Evolutionary conservation across 1,284 basidiomycete genomes (phyloP).

Genomic region (Puccinia polysora): DNA sequence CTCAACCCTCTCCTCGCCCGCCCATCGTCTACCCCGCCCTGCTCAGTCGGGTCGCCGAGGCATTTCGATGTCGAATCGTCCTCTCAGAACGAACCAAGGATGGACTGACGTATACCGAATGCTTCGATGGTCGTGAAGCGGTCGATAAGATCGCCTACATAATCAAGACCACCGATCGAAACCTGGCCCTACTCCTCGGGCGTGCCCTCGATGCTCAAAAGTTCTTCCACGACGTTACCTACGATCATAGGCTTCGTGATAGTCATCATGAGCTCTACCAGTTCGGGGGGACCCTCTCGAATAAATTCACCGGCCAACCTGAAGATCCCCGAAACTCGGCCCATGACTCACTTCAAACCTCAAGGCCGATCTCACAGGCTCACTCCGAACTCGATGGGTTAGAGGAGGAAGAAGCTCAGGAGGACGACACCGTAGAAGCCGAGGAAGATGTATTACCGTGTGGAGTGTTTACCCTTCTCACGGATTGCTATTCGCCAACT

Average conservation of each 20-base stretch:
- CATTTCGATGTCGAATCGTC: constrained; percentile 76
- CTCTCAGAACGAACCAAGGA: constrained; percentile 82
- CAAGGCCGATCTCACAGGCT: constrained; percentile 51
- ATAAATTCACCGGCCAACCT: constrained; percentile 63
- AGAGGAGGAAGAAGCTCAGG: constrained; percentile 56
- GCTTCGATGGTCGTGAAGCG: constrained; percentile 93
- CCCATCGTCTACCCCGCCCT: constrained; percentile 88
- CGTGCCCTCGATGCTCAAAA: constrained; percentile 95
- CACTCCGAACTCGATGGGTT: constrained; percentile 50
- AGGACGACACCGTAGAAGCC: constrained; percentile 60
- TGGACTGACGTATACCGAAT: constrained; percentile 88
- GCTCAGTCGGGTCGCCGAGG: constrained; percentile 86
- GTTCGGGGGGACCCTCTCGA: constrained; percentile 62
- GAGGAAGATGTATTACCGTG: constrained; percentile 68
- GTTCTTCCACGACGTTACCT: constrained; percentile 99
- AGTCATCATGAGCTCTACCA: constrained; percentile 86
- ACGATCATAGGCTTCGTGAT: constrained; percentile 91
- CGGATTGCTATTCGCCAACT: constrained; percentile 96
- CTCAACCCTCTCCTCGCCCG: constrained; percentile 50
- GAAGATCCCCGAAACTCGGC: constrained; percentile 30
- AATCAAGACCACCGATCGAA: constrained; percentile 95
- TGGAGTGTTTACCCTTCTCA: constrained; percentile 93
- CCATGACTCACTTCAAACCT: constrained; percentile 47
- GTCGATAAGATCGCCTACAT: constrained; percentile 95
- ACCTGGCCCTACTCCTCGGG: constrained; percentile 86